These are phyloP conservation scores for Rosa chinensis DNA, from an alignment of 306 rosid genomes.

Conservation along the genomic window DNA sequence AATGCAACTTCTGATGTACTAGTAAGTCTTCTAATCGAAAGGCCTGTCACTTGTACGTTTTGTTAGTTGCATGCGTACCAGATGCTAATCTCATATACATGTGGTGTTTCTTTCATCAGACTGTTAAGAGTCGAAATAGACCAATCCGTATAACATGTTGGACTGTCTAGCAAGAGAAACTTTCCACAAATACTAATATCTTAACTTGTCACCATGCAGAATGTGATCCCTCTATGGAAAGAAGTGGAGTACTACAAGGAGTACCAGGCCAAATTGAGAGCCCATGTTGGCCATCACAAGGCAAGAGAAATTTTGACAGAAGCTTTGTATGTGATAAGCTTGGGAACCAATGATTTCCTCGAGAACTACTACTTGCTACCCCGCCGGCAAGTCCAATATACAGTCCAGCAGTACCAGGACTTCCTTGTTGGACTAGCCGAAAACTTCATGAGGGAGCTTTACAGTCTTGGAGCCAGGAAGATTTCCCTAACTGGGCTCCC, in stretches of 20 bases:
- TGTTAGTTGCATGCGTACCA: background rate
- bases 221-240: conserved; percentile 77
- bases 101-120: background rate
- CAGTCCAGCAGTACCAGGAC: conserved; percentile 43
- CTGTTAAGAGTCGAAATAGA: no score
- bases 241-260: conserved; percentile 68
- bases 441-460: conserved; percentile 44
- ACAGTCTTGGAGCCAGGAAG: conserved; percentile 56
- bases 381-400: conserved; percentile 39
- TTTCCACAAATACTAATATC: background rate
- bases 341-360: conserved; percentile 77
- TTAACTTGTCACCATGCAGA: conserved; percentile 37
- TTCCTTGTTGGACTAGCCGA: conserved; percentile 45
- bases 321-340: conserved; percentile 55
- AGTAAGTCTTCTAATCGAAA: conserved; percentile 27
- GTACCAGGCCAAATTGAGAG: conserved; percentile 49
- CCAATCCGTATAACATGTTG: background rate
- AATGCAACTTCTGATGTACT: conserved; percentile 45
- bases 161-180: background rate
- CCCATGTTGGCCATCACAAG: conserved; percentile 42
- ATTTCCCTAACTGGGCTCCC: conserved; percentile 64
- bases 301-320: conserved; percentile 43
- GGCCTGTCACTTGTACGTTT: background rate
- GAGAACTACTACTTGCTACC: conserved; percentile 63
- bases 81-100: background rate